These are phyloP conservation scores for Pichia paraexigua DNA, from an alignment of 805 yeast genomes.

Conservation along the genomic window DNA sequence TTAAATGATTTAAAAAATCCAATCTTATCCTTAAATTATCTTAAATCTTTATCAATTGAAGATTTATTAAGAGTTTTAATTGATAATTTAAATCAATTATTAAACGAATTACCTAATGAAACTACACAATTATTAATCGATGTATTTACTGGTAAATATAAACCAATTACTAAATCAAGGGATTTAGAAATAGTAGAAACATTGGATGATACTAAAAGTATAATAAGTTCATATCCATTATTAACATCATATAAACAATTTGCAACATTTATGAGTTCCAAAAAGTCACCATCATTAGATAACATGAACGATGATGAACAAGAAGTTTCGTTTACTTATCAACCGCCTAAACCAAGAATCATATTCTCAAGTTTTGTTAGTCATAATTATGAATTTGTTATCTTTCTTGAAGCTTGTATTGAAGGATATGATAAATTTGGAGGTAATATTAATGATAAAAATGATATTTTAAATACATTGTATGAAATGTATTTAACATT, in stretches of 20 bases:
- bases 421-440: slow-evolving; percentile 71
- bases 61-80: slow-evolving; percentile 64
- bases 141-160: slow-evolving; percentile 81
- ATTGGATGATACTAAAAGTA: slow-evolving; percentile 20
- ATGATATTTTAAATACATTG: slow-evolving; percentile 67
- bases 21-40: slow-evolving; percentile 51
- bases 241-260: slow-evolving; percentile 46
- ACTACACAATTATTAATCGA: slow-evolving; percentile 77
- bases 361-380: slow-evolving; percentile 83
- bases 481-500: slow-evolving; percentile 73
- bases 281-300: neutral
- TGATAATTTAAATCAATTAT: slow-evolving; percentile 45
- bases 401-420: slow-evolving; percentile 85
- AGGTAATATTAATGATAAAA: slow-evolving; percentile 60
- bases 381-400: slow-evolving; percentile 82
- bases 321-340: slow-evolving; percentile 51
- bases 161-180: slow-evolving; percentile 28
- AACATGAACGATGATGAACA: neutral
- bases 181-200: slow-evolving; percentile 20
- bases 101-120: slow-evolving; percentile 66
- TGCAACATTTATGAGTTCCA: slow-evolving; percentile 24
- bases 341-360: slow-evolving; percentile 84
- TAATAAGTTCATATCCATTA: slow-evolving; percentile 35
- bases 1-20: slow-evolving; percentile 58
- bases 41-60: slow-evolving; percentile 62